phyloP scores from a whole-genome alignment of 192 early-diverging fungal genomes.

The Umbelopsis sp. region DNA sequence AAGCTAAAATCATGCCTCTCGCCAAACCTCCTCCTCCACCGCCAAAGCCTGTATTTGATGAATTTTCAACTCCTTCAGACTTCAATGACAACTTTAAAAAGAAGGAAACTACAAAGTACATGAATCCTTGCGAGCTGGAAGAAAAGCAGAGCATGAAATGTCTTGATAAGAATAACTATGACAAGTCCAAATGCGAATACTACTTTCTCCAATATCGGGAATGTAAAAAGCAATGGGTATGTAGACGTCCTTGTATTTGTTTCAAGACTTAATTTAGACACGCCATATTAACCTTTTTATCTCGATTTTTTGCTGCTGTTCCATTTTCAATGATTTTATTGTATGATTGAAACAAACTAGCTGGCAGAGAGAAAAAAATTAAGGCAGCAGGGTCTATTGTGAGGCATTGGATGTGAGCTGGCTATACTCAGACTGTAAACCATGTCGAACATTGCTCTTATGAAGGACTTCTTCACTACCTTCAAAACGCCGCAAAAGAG shows the following conservation, averaged over 20 bases:
- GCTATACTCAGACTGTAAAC: no score
- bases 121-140: slow-evolving; percentile 56
- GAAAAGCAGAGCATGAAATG: slow-evolving; percentile 56
- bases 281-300: no score
- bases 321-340: no score
- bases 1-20: slow-evolving; percentile 27
- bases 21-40: slow-evolving; percentile 40
- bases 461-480: no score
- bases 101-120: slow-evolving; percentile 55
- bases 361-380: slow-evolving; percentile 9
- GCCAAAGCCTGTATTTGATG: slow-evolving; percentile 41
- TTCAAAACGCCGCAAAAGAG: no score
- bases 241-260: neutral
- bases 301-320: no score
- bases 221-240: slow-evolving; percentile 64
- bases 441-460: no score
- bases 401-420: no score
- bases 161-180: slow-evolving; percentile 55
- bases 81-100: slow-evolving; percentile 48
- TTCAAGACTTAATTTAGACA: no score
- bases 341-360: neutral
- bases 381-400: slow-evolving; percentile 6
- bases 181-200: slow-evolving; percentile 50
- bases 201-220: slow-evolving; percentile 57
- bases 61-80: slow-evolving; percentile 40